Evolutionary conservation across 306 rosid genomes (phyloP).

Genomic region (Sphenostylis stenocarpa): DNA sequence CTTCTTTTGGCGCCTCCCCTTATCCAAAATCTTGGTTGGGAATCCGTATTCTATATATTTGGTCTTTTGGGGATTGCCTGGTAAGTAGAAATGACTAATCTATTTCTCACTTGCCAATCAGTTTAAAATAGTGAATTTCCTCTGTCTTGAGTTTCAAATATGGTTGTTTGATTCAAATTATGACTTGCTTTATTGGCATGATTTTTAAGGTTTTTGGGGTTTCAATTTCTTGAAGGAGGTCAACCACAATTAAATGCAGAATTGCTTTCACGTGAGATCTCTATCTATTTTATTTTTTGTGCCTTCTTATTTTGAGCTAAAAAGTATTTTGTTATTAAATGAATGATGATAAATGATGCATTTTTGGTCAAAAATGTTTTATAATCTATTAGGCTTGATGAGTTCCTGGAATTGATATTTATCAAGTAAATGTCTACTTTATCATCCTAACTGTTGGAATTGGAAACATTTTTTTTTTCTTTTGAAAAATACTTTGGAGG

Average conservation of each 20-base stretch:
- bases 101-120: conserved; percentile 4
- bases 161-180: conserved; percentile 28
- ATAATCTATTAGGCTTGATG: not conserved
- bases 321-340: not conserved
- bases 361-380: conserved; percentile 8
- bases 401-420: conserved; percentile 21
- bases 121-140: conserved; percentile 25
- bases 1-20: conserved; percentile 92
- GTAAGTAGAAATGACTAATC: conserved; percentile 54
- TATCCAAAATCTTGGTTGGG: conserved; percentile 93
- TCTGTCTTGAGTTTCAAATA: conserved; percentile 8
- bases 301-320: conserved; percentile 18
- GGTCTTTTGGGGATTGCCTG: conserved; percentile 81
- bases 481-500: not conserved
- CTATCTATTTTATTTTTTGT: conserved; percentile 22
- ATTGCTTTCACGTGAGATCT: conserved; percentile 57
- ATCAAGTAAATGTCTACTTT: not conserved
- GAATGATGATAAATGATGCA: conserved; percentile 5
- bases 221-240: conserved; percentile 66
- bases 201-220: conserved; percentile 75
- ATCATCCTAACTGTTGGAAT: conserved; percentile 4
- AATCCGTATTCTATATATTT: conserved; percentile 83
- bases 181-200: conserved; percentile 22
- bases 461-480: not conserved
- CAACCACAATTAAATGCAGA: conserved; percentile 46